Evolutionary conservation across 441 rosid species (phyloP).

Genomic region (Macaranga tanarius): DNA sequence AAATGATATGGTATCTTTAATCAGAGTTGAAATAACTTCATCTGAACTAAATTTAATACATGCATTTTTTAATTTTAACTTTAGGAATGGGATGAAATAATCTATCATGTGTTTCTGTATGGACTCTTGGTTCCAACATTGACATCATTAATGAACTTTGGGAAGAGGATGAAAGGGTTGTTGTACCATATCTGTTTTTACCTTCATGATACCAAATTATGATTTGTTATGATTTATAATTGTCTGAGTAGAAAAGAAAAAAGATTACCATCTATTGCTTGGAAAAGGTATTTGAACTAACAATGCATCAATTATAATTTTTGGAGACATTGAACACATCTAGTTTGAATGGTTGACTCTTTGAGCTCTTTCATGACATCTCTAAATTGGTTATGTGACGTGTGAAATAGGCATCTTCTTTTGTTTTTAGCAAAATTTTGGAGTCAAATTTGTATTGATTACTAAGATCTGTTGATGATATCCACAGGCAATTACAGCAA

Average conservation of each 20-base stretch:
- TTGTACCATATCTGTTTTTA: not conserved
- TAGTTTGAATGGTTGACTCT: not conserved
- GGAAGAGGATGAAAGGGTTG: not conserved
- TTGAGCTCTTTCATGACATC: not conserved
- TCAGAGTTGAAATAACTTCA: not conserved
- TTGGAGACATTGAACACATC: not conserved
- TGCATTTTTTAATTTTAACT: not conserved
- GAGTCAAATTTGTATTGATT: not conserved
- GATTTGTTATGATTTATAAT: not conserved
- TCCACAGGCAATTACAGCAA: conserved; percentile 70
- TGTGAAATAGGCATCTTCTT: not conserved
- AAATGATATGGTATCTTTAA: not conserved
- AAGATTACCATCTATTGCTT: not conserved
- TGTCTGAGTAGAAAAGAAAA: not conserved
- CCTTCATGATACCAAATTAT: not conserved
- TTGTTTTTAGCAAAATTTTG: not conserved
- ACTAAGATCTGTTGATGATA: not conserved
- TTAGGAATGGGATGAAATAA: not conserved
- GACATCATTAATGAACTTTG: not conserved
- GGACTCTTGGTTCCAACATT: not conserved
- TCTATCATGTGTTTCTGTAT: not conserved
- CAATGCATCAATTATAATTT: not conserved
- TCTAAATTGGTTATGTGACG: not conserved
- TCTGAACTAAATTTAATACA: too few relatives aligned
- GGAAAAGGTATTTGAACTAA: not conserved